Base-by-base conservation (phyloP, 192 early-diverging fungal species). In the Paraglomus brasilianum region DNA sequence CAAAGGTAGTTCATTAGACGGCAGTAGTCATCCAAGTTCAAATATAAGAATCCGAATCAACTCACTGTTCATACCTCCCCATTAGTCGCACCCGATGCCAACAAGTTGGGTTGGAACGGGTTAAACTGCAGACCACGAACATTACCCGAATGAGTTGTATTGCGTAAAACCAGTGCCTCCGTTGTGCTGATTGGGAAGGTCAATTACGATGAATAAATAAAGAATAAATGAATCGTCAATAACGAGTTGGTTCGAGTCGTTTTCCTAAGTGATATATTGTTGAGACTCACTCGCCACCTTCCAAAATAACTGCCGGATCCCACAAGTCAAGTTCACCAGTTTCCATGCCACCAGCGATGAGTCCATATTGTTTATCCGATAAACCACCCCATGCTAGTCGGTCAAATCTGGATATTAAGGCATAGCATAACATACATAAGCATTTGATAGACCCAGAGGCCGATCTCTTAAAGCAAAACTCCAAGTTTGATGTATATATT, bases 111-210 rank as follows among this genome's bases (percentile, higher is more conserved):
- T 72, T 94, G 91, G 59, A 92, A 82, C 5, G 89, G 88, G 71
- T 95, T 99, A 72, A 99, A 97, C 66, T 95, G 90, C 39, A 99
- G 83, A 0, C 95, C 95, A 55, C 91, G 85, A 10, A 99, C 92
- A 24, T 92, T 87, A 8, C 95, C 95, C 47, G 88, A 86, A 70
- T 98, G 97, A 36, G 85, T 86, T 24, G 88, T 77, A 58, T 86
- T 87, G 41, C 83, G 76, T 48, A 90, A 84, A 61, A 94, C 76
- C 9, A 92, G 72, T 13, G 87, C 77, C 38, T 80, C 69, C 30
- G 30, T 30, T 30, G 30, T 30, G 30, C 30, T 30, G 30, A 4
- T 86, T 85, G 15, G 81, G 73, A 69, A 77, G 69, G 47, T 47
- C 24, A 19, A 39, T 62, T 41, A 41, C n/a, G 41, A 45, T 17